These are phyloP conservation scores for Polygonum maritimum DNA, from an alignment of 148 eudicot genomes.

Conservation along the genomic window DNA sequence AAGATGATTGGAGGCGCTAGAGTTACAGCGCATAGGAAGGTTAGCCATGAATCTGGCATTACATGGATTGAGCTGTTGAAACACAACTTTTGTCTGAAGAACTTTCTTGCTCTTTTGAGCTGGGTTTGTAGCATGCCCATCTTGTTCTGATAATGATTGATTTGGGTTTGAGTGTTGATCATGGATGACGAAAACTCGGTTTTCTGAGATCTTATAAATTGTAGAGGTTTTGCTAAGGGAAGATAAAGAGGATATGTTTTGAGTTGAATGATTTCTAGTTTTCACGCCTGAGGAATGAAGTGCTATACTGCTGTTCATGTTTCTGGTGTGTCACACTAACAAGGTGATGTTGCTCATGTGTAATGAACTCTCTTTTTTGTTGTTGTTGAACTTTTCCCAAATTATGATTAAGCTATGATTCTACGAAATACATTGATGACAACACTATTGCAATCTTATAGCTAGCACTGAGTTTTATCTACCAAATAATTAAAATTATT, in stretches of 20 bases:
- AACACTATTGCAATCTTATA: neutral
- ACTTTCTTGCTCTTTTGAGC: neutral
- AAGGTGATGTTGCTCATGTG: neutral
- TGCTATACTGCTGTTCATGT: neutral
- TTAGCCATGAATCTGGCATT: neutral
- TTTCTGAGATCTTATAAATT: conserved; percentile 3
- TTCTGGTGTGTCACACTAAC: conserved; percentile 4
- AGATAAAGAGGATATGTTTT: neutral
- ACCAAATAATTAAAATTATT: no score
- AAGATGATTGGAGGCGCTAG: neutral
- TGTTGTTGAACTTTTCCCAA: neutral
- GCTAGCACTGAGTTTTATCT: neutral
- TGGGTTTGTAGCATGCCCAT: conserved; percentile 3
- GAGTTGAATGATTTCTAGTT: neutral
- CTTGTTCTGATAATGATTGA: neutral
- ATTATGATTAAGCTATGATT: neutral
- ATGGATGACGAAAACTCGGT: neutral
- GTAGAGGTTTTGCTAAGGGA: neutral
- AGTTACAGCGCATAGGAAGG: neutral
- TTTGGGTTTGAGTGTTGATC: neutral
- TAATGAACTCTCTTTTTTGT: neutral
- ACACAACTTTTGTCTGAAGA: neutral
- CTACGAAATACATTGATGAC: neutral
- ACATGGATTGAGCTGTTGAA: neutral
- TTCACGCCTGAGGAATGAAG: conserved; percentile 8